Conservation (phyloP, 164 flowering plant species). For the Stephania cephalantha region DNA sequence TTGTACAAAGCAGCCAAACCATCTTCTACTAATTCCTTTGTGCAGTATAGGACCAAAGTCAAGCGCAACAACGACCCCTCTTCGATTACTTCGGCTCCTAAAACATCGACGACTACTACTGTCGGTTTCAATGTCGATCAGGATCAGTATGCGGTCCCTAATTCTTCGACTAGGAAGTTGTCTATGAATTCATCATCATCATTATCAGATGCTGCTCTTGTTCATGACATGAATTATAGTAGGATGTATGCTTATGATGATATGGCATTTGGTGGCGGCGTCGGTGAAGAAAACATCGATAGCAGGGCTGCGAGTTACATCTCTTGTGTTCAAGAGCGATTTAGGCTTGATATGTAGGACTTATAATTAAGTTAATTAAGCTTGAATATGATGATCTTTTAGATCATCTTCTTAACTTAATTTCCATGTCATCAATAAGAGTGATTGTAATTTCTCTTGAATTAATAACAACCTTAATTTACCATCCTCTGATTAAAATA, state of each 20-base stretch:
- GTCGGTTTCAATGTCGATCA: constrained; percentile 3
- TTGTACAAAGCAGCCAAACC: constrained; percentile 1
- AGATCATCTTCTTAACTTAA: too few species aligned
- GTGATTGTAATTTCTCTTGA: too few species aligned
- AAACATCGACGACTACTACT: neutral
- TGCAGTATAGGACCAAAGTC: constrained; percentile 1
- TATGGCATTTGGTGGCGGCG: neutral
- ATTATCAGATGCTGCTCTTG: too few species aligned
- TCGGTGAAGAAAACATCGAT: constrained; percentile 5
- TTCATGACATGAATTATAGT: too few species aligned
- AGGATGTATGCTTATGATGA: neutral
- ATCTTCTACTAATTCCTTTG: neutral
- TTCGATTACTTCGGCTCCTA: neutral
- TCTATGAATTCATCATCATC: neutral
- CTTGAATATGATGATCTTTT: too few species aligned
- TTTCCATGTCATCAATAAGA: too few species aligned
- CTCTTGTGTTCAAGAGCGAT: constrained; percentile 8
- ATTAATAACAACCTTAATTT: too few species aligned
- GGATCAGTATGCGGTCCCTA: constrained; percentile 1
- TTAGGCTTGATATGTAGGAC: neutral
- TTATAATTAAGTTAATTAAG: too few species aligned
- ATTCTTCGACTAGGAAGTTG: neutral
- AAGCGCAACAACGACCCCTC: constrained; percentile 1
- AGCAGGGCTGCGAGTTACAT: constrained; percentile 7
- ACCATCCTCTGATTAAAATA: too few species aligned